Conservation (phyloP, 2,329 filamentous ascomycete species). For the Xylariomycetidae sp. region DNA sequence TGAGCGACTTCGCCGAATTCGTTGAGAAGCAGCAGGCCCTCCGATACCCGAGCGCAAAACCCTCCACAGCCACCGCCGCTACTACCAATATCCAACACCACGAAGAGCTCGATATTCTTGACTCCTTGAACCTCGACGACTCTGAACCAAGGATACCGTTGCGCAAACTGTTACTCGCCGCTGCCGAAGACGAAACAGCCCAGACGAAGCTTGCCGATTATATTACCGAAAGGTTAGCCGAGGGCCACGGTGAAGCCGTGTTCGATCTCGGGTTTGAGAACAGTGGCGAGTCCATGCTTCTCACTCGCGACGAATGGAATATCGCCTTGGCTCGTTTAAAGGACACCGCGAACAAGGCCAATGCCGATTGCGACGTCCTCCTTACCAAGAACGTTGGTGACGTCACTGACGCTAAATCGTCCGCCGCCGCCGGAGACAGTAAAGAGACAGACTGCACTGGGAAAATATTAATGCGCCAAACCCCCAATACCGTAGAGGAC, state of each 20-base stretch:
- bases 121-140: constrained; percentile 71
- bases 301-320: constrained; percentile 72
- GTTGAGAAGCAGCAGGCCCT: constrained; percentile 88
- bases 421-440: constrained; percentile 37
- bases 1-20: constrained; percentile 96
- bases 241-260: constrained; percentile 83
- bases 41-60: constrained; percentile 49
- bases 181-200: constrained; percentile 52
- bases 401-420: constrained; percentile 63
- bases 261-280: constrained; percentile 93
- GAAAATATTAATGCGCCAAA: constrained; percentile 79
- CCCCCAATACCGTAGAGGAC: constrained; percentile 71
- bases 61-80: constrained; percentile 19
- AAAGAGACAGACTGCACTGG: constrained; percentile 74
- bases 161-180: constrained; percentile 69
- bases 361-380: constrained; percentile 75
- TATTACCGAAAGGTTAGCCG: constrained; percentile 65
- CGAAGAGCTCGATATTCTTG: constrained; percentile 85
- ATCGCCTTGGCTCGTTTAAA: constrained; percentile 62
- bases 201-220: constrained; percentile 60
- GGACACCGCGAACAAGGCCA: constrained; percentile 57
- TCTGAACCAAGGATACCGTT: constrained; percentile 62
- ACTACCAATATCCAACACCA: constrained; percentile 76
- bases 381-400: constrained; percentile 89
- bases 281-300: constrained; percentile 77